These are phyloP conservation scores for Macadamia integrifolia DNA, from an alignment of 164 flowering plant genomes.

Conservation along the genomic window DNA sequence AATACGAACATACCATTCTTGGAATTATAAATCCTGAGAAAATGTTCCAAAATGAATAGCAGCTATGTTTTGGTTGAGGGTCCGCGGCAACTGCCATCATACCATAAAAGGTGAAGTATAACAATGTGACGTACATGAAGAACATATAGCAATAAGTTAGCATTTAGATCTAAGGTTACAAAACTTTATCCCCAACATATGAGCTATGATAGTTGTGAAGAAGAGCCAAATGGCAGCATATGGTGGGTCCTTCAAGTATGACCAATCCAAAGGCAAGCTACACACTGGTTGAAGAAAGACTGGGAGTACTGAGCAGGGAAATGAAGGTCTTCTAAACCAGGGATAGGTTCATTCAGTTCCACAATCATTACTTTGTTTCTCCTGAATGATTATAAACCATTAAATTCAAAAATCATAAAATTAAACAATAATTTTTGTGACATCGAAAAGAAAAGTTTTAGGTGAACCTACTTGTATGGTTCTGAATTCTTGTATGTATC, in stretches of 20 bases:
- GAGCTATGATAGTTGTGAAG: slow-evolving; percentile 82
- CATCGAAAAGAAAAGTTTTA: slow-evolving; percentile 61
- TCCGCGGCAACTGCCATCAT: slow-evolving; percentile 51
- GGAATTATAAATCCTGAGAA: slow-evolving; percentile 46
- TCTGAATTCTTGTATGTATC: slow-evolving; percentile 52
- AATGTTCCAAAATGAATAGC: slow-evolving; percentile 34
- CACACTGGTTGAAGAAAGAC: slow-evolving; percentile 56
- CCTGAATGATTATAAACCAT: slow-evolving; percentile 14
- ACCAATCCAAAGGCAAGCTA: slow-evolving; percentile 89
- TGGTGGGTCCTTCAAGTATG: slow-evolving; percentile 96
- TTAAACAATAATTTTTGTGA: slow-evolving; percentile 19
- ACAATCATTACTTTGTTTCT: slow-evolving; percentile 43
- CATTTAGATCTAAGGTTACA: slow-evolving; percentile 87
- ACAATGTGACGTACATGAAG: slow-evolving; percentile 43
- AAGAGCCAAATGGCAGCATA: slow-evolving; percentile 87
- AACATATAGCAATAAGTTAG: slow-evolving; percentile 38
- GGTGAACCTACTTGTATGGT: slow-evolving; percentile 78
- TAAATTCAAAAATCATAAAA: no score
- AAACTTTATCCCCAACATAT: slow-evolving; percentile 93
- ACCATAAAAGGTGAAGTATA: slow-evolving; percentile 51
- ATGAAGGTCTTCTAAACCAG: slow-evolving; percentile 50
- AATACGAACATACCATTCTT: slow-evolving; percentile 17
- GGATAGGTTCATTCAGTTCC: slow-evolving; percentile 53
- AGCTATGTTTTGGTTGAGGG: slow-evolving; percentile 43
- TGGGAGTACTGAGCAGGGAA: slow-evolving; percentile 79